Evolutionary conservation across 306 rosid species (phyloP).

Genomic region (Lupinus albus): DNA sequence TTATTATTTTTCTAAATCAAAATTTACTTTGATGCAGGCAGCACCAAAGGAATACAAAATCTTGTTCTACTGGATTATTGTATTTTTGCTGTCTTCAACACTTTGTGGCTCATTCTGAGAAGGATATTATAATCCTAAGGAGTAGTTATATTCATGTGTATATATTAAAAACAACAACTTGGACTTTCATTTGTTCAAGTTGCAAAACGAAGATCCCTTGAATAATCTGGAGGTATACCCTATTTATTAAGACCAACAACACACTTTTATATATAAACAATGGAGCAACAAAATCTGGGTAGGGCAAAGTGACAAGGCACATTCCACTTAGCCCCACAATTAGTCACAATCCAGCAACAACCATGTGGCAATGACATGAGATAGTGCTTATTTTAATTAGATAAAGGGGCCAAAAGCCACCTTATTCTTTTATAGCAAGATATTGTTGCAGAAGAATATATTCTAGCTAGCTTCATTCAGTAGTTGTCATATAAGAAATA

Average conservation of each 20-base stretch:
- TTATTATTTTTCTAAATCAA: conserved; percentile 35
- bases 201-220: conserved; percentile 35
- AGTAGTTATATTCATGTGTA: conserved; percentile 51
- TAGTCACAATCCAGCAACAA: conserved; percentile 39
- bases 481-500: conserved; percentile 33
- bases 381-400: conserved; percentile 40
- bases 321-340: conserved; percentile 38
- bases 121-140: conserved; percentile 46
- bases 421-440: conserved; percentile 46
- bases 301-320: conserved; percentile 34
- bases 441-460: conserved; percentile 34
- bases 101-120: conserved; percentile 57
- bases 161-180: conserved; percentile 36
- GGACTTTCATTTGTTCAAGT: conserved; percentile 44
- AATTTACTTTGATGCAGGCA: conserved; percentile 60
- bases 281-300: conserved; percentile 42
- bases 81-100: conserved; percentile 60
- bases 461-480: conserved; percentile 26
- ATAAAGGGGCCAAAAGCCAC: conserved; percentile 43
- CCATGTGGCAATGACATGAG: conserved; percentile 44
- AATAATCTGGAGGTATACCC: conserved; percentile 40
- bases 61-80: conserved; percentile 56
- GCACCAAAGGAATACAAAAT: conserved; percentile 53
- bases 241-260: conserved; percentile 39
- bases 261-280: conserved; percentile 25